Evolutionary conservation across 148 eudicot genomes (phyloP).

Genomic region (Dysphania ambrosioides): DNA sequence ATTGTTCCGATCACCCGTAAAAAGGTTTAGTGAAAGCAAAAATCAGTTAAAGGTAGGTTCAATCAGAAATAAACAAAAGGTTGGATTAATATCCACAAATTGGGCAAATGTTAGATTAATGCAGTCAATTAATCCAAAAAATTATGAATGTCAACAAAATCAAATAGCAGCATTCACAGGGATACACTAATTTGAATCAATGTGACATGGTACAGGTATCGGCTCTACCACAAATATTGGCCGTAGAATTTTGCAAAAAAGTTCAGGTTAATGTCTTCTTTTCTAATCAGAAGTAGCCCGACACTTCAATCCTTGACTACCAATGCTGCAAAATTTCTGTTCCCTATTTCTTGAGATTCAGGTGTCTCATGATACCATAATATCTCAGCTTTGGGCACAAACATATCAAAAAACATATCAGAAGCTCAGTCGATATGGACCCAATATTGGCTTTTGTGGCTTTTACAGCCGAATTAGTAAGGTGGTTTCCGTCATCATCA

Average conservation of each 20-base stretch:
- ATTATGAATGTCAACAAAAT: not conserved
- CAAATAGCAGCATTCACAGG: not conserved
- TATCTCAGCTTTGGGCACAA: not conserved
- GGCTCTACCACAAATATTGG: not conserved
- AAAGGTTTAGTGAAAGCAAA: no score
- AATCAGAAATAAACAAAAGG: no score
- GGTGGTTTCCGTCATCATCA: not conserved
- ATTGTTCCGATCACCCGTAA: no score
- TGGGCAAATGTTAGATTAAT: no score
- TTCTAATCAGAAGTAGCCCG: not conserved
- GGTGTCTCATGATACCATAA: no score
- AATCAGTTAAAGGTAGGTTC: no score
- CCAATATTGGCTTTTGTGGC: not conserved
- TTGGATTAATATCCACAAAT: no score
- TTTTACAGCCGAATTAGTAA: not conserved
- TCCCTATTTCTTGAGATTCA: not conserved
- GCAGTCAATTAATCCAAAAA: no score
- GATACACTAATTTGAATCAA: not conserved
- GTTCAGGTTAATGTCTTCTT: not conserved
- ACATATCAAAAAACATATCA: not conserved
- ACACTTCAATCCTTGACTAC: not conserved
- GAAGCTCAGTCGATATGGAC: slow-evolving; percentile 2
- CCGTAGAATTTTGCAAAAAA: not conserved
- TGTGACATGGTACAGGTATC: not conserved
- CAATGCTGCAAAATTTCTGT: not conserved